These are phyloP conservation scores for Triticum urartu DNA, from an alignment of 176 grass and related monocot genomes.

Conservation along the genomic window DNA sequence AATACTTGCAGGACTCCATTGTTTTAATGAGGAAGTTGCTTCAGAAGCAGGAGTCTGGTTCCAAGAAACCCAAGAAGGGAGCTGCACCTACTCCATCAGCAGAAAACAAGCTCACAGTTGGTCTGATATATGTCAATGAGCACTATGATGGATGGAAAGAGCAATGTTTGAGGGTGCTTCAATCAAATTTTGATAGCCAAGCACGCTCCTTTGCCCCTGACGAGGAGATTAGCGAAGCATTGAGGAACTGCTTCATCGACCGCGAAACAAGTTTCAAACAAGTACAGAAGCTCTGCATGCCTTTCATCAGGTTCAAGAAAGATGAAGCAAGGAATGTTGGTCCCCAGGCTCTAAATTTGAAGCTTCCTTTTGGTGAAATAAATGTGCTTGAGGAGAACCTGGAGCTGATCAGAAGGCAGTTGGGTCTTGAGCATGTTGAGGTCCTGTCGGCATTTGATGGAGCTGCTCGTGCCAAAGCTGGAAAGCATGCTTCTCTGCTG, in stretches of 20 bases:
- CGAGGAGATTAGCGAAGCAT: constrained; percentile 54
- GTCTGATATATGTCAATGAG: constrained; percentile 68
- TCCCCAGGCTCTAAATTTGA: constrained; percentile 54
- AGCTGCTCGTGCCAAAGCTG: constrained; percentile 40
- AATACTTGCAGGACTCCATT: constrained; percentile 79
- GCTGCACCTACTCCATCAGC: constrained; percentile 25
- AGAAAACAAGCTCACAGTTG: constrained; percentile 50
- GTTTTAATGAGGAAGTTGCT: constrained; percentile 67
- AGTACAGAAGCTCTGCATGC: constrained; percentile 79
- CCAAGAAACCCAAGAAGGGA: constrained; percentile 78
- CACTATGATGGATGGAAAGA: constrained; percentile 83
- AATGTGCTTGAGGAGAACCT: constrained; percentile 58
- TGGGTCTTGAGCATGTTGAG: constrained; percentile 56
- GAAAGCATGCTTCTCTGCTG: constrained; percentile 39
- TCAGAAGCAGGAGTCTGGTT: constrained; percentile 68
- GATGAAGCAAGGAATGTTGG: constrained; percentile 55
- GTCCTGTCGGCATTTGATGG: constrained; percentile 39
- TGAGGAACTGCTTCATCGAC: constrained; percentile 48
- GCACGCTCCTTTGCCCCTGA: constrained; percentile 50
- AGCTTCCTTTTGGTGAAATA: constrained; percentile 65
- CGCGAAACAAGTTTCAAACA: constrained; percentile 60
- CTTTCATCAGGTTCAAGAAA: constrained; percentile 75
- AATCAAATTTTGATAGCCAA: constrained; percentile 45
- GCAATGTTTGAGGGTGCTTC: constrained; percentile 63
- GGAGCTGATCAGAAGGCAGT: constrained; percentile 67